phyloP scores from a whole-genome alignment of 148 eudicot genomes.

The Linanthus parryae region DNA sequence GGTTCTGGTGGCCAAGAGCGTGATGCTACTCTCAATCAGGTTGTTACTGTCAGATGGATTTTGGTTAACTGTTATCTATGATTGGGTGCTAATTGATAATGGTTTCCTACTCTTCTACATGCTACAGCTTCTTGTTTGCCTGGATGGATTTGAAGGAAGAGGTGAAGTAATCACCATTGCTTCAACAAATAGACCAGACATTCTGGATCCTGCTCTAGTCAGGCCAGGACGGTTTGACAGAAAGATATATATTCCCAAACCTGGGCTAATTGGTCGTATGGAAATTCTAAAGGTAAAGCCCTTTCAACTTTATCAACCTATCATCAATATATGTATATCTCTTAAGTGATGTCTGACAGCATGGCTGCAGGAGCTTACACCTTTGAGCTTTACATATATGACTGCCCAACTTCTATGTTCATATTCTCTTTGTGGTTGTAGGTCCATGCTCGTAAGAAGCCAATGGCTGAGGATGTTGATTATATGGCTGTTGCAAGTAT shows the following conservation, averaged over 20 bases:
- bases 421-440: conserved; percentile 18
- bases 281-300: conserved; percentile 67
- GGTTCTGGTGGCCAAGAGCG: conserved; percentile 99
- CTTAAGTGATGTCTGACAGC: neutral
- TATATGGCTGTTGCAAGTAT: conserved; percentile 77
- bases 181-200: conserved; percentile 94
- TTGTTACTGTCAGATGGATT: conserved; percentile 10
- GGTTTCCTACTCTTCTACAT: conserved; percentile 2
- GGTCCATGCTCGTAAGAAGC: conserved; percentile 98
- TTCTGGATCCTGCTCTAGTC: conserved; percentile 90
- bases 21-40: conserved; percentile 98
- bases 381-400: too few species aligned
- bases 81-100: neutral
- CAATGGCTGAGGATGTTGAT: conserved; percentile 86
- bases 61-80: neutral
- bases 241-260: conserved; percentile 80
- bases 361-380: too few species aligned
- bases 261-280: conserved; percentile 73
- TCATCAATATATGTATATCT: neutral
- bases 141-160: conserved; percentile 98
- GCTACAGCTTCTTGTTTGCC: conserved; percentile 77
- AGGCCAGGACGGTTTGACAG: conserved; percentile 96
- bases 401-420: conserved; percentile 4
- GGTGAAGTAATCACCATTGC: conserved; percentile 96
- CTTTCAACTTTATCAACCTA: neutral